Base-by-base conservation (phyloP, 495 filamentous ascomycete genomes). In the Penicillium lagena region DNA sequence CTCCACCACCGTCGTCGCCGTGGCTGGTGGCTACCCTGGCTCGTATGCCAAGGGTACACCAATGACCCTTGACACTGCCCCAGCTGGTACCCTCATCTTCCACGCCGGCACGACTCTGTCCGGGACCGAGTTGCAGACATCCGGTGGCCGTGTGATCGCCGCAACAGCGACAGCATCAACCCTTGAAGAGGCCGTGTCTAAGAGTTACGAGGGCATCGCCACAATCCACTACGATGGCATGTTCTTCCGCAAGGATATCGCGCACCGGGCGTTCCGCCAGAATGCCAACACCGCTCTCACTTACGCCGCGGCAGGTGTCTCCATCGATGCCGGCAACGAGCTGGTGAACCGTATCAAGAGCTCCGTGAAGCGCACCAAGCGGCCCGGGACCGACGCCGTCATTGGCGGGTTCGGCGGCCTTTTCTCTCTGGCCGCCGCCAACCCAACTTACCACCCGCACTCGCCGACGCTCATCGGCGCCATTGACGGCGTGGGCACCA, bases 401-500 rank as follows among this genome's bases (percentile, higher is more conserved):
- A 96, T 97, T 53, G 93, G 94, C 46, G 94, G 94, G 2, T 98
- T 98, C 50, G 93, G 94, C 22, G 93, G 94, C 30, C 78, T 86
- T 51, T 84, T 97, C 47, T 85, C 94, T 57, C 78, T 97, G 7
- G 66, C 79, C 7, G 78, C 77, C 29, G 90, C 90, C 29, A 69
- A 68, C 58, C 51, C 67, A 4, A 82, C 87, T 37, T 95, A 88
- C 66, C 66, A 72, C 62, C 67, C 75, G 6, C 65, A 77, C 40
- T 76, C 85, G 0, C 90, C 93, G 2, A 83, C 86, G 27, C 67
- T 96, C 35, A 86, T 97, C 29, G 85, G 85, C 35, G 90, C 87
- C 35, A 96, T 96, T 49, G 94, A 98, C 62, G 93, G 93, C 42
- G 87, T 98, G 12, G 93, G 93, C 34, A 98, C 93, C 28, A 97